Conservation (phyloP, 2,329 filamentous ascomycete genomes). For the Chaetomium strumarium region DNA sequence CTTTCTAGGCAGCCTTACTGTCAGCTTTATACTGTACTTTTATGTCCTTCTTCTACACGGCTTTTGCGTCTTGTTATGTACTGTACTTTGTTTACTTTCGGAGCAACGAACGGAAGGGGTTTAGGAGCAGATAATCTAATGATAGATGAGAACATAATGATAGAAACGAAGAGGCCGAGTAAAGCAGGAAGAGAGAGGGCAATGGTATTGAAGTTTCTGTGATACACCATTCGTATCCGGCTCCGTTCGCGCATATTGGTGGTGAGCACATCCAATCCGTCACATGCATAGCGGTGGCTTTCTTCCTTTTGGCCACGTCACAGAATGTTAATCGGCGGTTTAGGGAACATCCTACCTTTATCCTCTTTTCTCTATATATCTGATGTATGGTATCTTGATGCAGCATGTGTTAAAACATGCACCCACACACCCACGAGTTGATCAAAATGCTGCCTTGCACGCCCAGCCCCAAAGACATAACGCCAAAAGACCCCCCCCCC, state of each 20-base stretch:
- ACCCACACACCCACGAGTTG: conserved; percentile 19
- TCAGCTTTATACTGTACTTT: not conserved
- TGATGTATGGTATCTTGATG: conserved; percentile 6
- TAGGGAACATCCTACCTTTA: not conserved
- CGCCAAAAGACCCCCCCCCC: conserved; percentile 1
- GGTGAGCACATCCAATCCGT: too few species aligned
- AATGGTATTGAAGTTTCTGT: not conserved
- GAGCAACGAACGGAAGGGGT: not conserved
- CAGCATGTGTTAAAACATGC: conserved; percentile 26
- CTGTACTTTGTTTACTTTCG: not conserved
- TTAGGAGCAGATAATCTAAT: conserved; percentile 1
- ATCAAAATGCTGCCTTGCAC: conserved; percentile 12
- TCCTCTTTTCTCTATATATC: not conserved
- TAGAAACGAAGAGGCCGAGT: not conserved
- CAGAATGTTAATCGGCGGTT: not conserved
- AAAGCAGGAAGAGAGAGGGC: not conserved
- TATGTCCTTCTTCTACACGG: not conserved
- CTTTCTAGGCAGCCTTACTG: not conserved
- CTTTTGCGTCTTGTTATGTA: not conserved
- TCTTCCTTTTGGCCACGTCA: not conserved
- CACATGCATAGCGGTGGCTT: not conserved
- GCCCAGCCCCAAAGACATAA: not conserved
- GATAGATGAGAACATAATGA: conserved; percentile 2
- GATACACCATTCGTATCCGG: not conserved
- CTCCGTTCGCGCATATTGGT: too few species aligned